A percentile compares a stretch with the other conserved stretches of the same genome.
Evolutionary conservation across 2,329 filamentous ascomycete genomes (phyloP).

Genomic region (Xylariaceae sp.): DNA sequence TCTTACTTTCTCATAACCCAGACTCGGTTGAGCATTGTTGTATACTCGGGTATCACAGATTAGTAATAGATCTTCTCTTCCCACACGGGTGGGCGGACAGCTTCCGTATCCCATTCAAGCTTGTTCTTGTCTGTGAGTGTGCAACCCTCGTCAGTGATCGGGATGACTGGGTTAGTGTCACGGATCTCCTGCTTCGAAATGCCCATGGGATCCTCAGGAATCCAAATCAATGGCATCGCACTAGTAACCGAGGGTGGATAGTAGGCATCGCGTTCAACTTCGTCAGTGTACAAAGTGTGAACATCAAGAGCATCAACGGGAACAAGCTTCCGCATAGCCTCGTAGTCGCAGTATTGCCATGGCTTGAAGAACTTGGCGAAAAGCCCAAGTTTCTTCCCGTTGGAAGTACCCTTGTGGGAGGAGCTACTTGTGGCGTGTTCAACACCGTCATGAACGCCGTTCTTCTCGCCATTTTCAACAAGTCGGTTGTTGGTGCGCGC

Average conservation of each 20-base stretch:
- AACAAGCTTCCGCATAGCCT: constrained; percentile 71
- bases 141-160: constrained; percentile 81
- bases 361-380: constrained; percentile 76
- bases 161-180: constrained; percentile 73
- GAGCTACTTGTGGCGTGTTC: constrained; percentile 21
- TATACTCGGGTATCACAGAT: neutral
- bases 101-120: constrained; percentile 43
- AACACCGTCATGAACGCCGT: constrained; percentile 30
- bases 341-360: constrained; percentile 76
- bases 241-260: constrained; percentile 72
- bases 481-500: constrained; percentile 32
- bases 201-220: constrained; percentile 76
- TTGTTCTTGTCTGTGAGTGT: constrained; percentile 71
- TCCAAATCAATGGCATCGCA: constrained; percentile 76
- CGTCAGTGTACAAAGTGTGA: constrained; percentile 64
- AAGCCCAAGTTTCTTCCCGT: constrained; percentile 60
- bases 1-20: too few relatives aligned
- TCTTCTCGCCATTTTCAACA: constrained; percentile 23
- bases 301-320: constrained; percentile 58
- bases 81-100: constrained; percentile 42
- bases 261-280: constrained; percentile 72
- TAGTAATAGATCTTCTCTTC: constrained; percentile 45
- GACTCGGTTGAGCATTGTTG: neutral
- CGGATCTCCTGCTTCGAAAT: constrained; percentile 78
- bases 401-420: constrained; percentile 30